phyloP scores from a whole-genome alignment of 768 basidiomycete genomes.

The Mycena capillaripes region DNA sequence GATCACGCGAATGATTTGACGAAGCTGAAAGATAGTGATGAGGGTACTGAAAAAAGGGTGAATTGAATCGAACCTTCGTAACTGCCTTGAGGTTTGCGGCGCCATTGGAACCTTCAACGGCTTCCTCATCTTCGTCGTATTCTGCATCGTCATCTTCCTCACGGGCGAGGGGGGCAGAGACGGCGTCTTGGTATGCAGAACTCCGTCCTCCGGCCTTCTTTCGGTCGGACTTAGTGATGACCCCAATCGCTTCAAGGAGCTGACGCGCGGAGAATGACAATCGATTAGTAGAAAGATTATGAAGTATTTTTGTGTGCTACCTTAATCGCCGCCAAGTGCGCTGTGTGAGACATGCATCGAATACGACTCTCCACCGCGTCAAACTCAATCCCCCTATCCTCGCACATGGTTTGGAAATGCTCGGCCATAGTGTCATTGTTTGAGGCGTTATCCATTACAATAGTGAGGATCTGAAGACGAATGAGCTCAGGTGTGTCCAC shows the following conservation, averaged over 20 bases:
- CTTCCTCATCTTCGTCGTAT: constrained; percentile 32
- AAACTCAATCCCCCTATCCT: too few species aligned
- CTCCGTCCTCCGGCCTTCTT: constrained; percentile 20
- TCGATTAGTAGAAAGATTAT: too few species aligned
- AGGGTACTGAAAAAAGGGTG: background rate
- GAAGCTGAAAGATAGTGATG: constrained; percentile 31
- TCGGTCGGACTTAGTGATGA: constrained; percentile 21
- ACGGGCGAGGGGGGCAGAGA: constrained; percentile 1
- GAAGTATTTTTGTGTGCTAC: background rate
- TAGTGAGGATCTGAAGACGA: too few species aligned
- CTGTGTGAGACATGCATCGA: too few species aligned
- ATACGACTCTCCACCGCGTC: too few species aligned
- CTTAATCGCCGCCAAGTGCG: background rate
- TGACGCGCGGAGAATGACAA: constrained; percentile 7
- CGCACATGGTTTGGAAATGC: too few species aligned
- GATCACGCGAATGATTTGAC: constrained; percentile 33
- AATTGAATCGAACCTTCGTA: background rate
- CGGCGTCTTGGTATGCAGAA: constrained; percentile 30
- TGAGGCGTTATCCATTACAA: too few species aligned
- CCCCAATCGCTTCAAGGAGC: constrained; percentile 46
- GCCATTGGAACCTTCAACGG: constrained; percentile 9
- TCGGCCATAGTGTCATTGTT: too few species aligned
- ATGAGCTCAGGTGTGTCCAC: too few species aligned
- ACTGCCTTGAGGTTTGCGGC: background rate
- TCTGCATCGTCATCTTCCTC: constrained; percentile 12